Base-by-base conservation (phyloP, 768 basidiomycete genomes). In the Pisolithus tinctorius region DNA sequence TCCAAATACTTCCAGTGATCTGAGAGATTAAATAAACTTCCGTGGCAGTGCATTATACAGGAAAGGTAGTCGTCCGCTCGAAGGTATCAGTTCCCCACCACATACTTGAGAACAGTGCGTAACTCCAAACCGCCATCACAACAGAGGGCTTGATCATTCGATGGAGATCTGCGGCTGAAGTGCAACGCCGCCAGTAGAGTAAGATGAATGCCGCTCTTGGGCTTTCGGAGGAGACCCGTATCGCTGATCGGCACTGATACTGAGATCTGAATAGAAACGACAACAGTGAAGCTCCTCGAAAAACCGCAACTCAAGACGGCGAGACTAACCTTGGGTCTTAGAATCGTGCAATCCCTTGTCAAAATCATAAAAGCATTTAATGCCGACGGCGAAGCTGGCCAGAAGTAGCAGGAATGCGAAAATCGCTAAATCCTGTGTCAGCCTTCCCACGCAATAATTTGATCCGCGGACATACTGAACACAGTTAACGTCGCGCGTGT, bases 341-440 rank as follows among this genome's bases (percentile, higher is more conserved):
- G 88, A 83, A 14, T 76, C 67, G 49, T 76, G 72, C 17, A 93
- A 71, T n/a, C 91, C 90, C 63, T 80, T 80, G 66, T 87, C 84
- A 60, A 93, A 93, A 71, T 92, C 89, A 27, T 74, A 63, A 72
- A 88, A 87, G 64, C 90, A 93, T 47, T 83, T 81, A 20, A 91
- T 63, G 20, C 90, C 90, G 26, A 92, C 77, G 11, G 71, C 76
- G 60, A 93, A 89, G 10, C 87, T 88, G n/a, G 73, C 65, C 50
- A 89, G 76, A 27, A 92, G 66, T 41, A 92, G 73, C 14, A 92
- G 48, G 69, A 92, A 88, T 0, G 89, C 81, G 48, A 84, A 75
- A 55, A 90, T 78, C 23, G 86, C 90, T 93, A 55, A 45, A 25
- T 31, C 8, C 17, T 34, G 3, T 6, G 45, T 53, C 39, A 55